Percentiles rank a stretch among this genome's conserved stretches.
Conservation (phyloP, 2,329 filamentous ascomycete genomes). For the Phialemonium atrogriseum region DNA sequence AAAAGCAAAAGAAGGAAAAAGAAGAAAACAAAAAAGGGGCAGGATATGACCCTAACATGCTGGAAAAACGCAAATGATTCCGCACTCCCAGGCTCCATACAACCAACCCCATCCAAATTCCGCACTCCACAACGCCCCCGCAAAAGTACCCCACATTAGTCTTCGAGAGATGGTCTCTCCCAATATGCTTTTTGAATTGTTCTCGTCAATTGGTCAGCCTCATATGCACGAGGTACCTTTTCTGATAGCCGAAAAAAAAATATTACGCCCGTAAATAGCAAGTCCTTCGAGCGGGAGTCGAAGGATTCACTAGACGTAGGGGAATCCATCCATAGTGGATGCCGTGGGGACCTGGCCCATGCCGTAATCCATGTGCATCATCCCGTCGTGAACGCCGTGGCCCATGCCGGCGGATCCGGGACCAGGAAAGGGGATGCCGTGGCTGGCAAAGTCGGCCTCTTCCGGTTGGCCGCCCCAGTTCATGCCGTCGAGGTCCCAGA, state of each 20-base stretch:
- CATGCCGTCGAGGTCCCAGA: slow-evolving; percentile 51
- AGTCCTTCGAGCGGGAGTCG: no score
- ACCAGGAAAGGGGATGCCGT: slow-evolving; percentile 6
- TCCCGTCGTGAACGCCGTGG: slow-evolving; percentile 22
- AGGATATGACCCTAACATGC: no score
- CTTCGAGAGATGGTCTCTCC: no score
- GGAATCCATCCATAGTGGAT: slow-evolving; percentile 30
- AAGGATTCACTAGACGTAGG: slow-evolving; percentile 34
- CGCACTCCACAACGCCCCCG: no score
- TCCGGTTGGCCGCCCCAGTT: slow-evolving; percentile 39
- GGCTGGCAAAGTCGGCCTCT: slow-evolving; percentile 11
- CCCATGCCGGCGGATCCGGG: slow-evolving; percentile 11
- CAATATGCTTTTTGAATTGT: no score
- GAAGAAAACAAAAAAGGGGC: neutral
- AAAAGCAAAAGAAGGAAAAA: neutral
- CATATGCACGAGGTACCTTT: no score
- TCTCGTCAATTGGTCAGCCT: no score
- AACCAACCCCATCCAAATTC: no score
- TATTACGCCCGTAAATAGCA: neutral
- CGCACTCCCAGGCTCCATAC: no score
- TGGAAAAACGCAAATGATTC: no score
- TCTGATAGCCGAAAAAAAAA: slow-evolving; percentile 3
- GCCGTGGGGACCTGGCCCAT: slow-evolving; percentile 21
- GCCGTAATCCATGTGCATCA: slow-evolving; percentile 27
- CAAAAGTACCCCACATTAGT: no score